Evolutionary conservation across 345 rosid species (phyloP).

Genomic region (Theobroma cacao): DNA sequence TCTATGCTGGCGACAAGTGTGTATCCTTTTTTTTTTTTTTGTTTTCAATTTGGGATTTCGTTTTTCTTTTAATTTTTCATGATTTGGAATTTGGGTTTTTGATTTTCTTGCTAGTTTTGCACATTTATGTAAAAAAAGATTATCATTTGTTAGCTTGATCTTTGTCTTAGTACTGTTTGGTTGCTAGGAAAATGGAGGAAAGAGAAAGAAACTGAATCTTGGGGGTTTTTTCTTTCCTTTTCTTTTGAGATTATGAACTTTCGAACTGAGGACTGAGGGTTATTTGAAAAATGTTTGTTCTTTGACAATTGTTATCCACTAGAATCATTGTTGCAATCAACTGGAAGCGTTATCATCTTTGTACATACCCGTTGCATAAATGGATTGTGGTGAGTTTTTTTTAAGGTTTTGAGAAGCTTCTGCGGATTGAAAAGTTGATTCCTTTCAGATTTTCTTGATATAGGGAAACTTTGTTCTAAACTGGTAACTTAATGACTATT

Average conservation of each 20-base stretch:
- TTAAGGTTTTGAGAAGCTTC: background rate
- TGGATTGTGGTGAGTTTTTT: conserved; percentile 86
- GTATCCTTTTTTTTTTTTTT: conserved; percentile 61
- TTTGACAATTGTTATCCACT: conserved; percentile 26
- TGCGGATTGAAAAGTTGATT: background rate
- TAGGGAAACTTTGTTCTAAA: background rate
- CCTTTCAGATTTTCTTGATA: background rate
- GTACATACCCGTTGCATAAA: conserved; percentile 89
- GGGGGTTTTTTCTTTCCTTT: no score
- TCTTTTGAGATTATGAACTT: background rate
- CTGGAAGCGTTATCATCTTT: conserved; percentile 75
- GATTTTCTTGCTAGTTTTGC: background rate
- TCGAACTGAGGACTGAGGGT: background rate
- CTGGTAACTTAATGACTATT: conserved; percentile 9
- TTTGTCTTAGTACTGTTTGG: background rate
- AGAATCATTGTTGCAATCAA: conserved; percentile 88
- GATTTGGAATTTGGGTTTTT: conserved; percentile 2
- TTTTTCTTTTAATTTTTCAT: background rate
- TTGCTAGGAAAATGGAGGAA: background rate
- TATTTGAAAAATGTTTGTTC: conserved; percentile 15
- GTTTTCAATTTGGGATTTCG: background rate
- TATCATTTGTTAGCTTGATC: background rate
- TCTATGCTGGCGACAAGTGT: conserved; percentile 97
- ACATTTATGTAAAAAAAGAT: background rate
- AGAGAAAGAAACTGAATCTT: background rate